phyloP scores from a whole-genome alignment of 345 rosid genomes.

The Psidium friedrichsthalianum region DNA sequence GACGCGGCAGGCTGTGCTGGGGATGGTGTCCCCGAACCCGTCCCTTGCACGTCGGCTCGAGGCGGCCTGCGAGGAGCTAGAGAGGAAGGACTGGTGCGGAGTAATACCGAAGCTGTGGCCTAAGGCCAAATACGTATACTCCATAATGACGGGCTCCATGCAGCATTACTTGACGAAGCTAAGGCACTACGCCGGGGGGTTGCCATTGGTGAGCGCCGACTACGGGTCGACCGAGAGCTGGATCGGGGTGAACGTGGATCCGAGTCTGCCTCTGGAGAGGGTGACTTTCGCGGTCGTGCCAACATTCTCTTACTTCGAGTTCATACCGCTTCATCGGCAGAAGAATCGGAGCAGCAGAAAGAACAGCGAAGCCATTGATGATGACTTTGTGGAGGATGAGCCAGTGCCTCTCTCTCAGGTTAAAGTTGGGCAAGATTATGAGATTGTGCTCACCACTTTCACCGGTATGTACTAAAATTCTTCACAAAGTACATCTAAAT shows the following conservation, averaged over 20 bases:
- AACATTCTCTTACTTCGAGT: slow-evolving; percentile 84
- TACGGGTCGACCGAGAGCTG: slow-evolving; percentile 95
- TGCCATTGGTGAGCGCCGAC: slow-evolving; percentile 79
- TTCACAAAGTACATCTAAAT: neutral
- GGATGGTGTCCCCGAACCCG: slow-evolving; percentile 44
- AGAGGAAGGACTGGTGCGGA: slow-evolving; percentile 39
- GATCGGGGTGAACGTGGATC: slow-evolving; percentile 90
- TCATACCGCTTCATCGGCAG: slow-evolving; percentile 60
- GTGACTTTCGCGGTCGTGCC: slow-evolving; percentile 81
- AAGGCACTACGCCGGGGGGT: slow-evolving; percentile 59
- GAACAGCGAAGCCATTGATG: slow-evolving; percentile 4
- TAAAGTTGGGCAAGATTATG: slow-evolving; percentile 67
- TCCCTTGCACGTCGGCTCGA: slow-evolving; percentile 38
- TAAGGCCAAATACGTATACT: slow-evolving; percentile 72
- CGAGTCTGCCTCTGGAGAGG: slow-evolving; percentile 50
- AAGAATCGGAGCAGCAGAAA: neutral
- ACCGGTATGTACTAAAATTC: slow-evolving; percentile 42
- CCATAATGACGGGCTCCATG: slow-evolving; percentile 98
- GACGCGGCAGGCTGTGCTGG: slow-evolving; percentile 54
- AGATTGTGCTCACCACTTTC: slow-evolving; percentile 86
- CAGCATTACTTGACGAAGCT: slow-evolving; percentile 55
- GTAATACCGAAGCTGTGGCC: slow-evolving; percentile 74
- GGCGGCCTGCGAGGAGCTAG: slow-evolving; percentile 32
- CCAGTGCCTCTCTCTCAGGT: slow-evolving; percentile 75
- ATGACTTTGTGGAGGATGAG: slow-evolving; percentile 64